Evolutionary conservation across 257 asterid species (phyloP).

Genomic region (Haberlea rhodopensis): DNA sequence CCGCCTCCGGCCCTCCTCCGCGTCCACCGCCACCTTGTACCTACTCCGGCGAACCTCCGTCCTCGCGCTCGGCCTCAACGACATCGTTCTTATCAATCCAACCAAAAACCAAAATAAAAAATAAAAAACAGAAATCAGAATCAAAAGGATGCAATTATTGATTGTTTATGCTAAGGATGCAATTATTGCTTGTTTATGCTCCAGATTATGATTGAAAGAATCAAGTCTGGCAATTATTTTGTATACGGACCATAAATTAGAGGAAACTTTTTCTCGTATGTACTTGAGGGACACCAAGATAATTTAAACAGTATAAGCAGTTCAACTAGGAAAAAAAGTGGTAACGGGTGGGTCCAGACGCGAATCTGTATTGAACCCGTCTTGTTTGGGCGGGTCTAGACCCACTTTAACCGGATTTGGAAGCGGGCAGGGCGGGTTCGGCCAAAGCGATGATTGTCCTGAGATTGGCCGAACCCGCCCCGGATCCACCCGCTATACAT

Average conservation of each 20-base stretch:
- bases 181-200: slow-evolving; percentile 27
- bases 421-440: too few relatives aligned
- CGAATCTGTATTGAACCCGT: too few relatives aligned
- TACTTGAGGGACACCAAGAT: background rate
- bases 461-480: too few relatives aligned
- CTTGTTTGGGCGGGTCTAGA: too few relatives aligned
- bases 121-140: slow-evolving; percentile 14
- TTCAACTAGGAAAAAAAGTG: too few relatives aligned
- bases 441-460: too few relatives aligned
- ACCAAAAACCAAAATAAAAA: slow-evolving; percentile 12
- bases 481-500: too few relatives aligned
- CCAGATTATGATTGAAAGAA: slow-evolving; percentile 28
- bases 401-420: too few relatives aligned
- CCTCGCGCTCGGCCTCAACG: slow-evolving; percentile 81
- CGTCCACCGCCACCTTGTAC: slow-evolving; percentile 96
- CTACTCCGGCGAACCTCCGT: slow-evolving; percentile 93
- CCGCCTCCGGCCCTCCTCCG: slow-evolving; percentile 89
- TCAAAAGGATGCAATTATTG: slow-evolving; percentile 13
- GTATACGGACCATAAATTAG: slow-evolving; percentile 31
- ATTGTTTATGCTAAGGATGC: slow-evolving; percentile 8
- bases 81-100: slow-evolving; percentile 54
- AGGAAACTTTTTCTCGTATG: slow-evolving; percentile 21
- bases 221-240: slow-evolving; percentile 26
- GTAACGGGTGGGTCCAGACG: too few relatives aligned
- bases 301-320: slow-evolving; percentile 10